Evolutionary conservation across 352 stramenopile genomes (phyloP), one percentile per base, ranked within the genome.

Genomic region (Blastocystis sp.): DNA sequence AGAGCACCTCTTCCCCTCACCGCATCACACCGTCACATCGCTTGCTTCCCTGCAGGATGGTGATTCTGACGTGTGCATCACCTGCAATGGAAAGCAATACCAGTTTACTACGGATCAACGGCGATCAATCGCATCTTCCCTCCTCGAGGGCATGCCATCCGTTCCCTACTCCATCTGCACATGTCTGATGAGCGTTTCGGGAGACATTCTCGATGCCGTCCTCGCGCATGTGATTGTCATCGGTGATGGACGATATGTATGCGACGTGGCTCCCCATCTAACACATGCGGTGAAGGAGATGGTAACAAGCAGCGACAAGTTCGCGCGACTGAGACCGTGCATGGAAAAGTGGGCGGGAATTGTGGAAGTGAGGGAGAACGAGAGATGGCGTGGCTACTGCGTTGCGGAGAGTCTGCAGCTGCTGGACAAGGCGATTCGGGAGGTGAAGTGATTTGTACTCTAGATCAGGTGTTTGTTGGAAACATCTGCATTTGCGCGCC

Each of bases 321-420:
- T 52, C 21, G 59, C 14, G 24, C 68, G 28, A 28, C 54, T 84
- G n/a, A 52, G 54, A 28, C 28, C 21, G 52, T 24, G 7, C 10
- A 57, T 76, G 34, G 48, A 76, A 14, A 14, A 7, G 14, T 57
- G 48, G 48, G 48, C 6, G 48, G 48, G 48, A 7, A 14, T 57
- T 7, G 48, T 7, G 6, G 48, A 57, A 14, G 48, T 57, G 48
- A 14, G 0, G 14, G 48, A 57, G 48, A 57, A 14, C 48, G 48
- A 17, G 48, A 57, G 14, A 14, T 71, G 64, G 64, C 38, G 45
- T n/a, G 64, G 64, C 14, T 71, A 71, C 45, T 71, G 64, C 64
- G 14, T 57, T 14, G 48, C 48, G 48, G 48, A 57, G 48, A 14
- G 6, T 7, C 14, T 57, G 48, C 6, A 57, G 48, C 14, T 57